phyloP scores from a whole-genome alignment of 441 rosid species.

The Aquilaria agallochum region DNA sequence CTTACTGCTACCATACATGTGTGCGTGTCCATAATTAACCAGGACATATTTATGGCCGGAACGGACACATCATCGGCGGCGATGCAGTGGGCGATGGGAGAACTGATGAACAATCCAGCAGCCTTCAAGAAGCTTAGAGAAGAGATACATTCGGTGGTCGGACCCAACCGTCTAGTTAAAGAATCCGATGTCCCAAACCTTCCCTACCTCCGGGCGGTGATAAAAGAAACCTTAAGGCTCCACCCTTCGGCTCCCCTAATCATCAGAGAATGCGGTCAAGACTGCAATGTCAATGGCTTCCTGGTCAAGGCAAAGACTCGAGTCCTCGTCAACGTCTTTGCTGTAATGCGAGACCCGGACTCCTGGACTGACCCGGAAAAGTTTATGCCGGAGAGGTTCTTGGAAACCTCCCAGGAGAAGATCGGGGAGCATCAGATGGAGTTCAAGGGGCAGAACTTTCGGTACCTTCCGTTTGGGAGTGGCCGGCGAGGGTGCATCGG shows the following conservation, averaged over 20 bases:
- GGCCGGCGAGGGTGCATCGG: constrained; percentile 46
- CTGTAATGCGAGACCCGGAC: constrained; percentile 31
- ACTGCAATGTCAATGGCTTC: constrained; percentile 23
- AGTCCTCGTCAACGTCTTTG: constrained; percentile 29
- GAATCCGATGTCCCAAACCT: constrained; percentile 29
- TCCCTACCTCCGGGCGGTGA: constrained; percentile 29
- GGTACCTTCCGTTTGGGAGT: constrained; percentile 54
- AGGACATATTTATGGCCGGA: constrained; percentile 59
- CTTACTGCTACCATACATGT: neutral
- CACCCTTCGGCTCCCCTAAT: constrained; percentile 33
- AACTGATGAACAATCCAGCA: constrained; percentile 40
- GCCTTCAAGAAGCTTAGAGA: constrained; percentile 28
- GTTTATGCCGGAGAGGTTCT: constrained; percentile 33
- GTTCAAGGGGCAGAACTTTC: constrained; percentile 58
- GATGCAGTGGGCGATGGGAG: constrained; percentile 54
- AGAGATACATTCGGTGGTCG: constrained; percentile 28
- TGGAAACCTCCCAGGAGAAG: constrained; percentile 30
- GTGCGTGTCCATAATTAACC: neutral
- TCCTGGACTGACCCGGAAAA: constrained; percentile 20
- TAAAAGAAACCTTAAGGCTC: constrained; percentile 28
- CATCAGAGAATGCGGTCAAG: constrained; percentile 29
- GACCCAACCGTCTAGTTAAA: constrained; percentile 18
- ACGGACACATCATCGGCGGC: constrained; percentile 46
- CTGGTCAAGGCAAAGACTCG: constrained; percentile 26
- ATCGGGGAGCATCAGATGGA: constrained; percentile 65